Evolutionary conservation across 306 rosid species (phyloP).

Genomic region (Prunus fruticosa): DNA sequence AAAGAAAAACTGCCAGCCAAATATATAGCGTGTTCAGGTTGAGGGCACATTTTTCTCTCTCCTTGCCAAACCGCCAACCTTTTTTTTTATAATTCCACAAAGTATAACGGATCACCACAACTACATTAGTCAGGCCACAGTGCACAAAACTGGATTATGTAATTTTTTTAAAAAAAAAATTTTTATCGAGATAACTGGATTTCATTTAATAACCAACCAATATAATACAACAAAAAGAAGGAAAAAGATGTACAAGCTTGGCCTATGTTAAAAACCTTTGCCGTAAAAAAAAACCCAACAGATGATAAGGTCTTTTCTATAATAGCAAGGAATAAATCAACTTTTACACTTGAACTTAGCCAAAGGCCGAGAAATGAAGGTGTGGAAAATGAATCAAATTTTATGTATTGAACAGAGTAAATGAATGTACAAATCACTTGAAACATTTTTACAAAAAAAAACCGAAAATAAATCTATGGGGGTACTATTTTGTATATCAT

Average conservation of each 20-base stretch:
- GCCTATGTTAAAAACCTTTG: no score
- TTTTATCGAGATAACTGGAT: no score
- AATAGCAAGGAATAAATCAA: not conserved
- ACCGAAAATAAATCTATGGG: not conserved
- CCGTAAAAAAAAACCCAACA: no score
- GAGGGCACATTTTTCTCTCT: not conserved
- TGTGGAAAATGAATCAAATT: not conserved
- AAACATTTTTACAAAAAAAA: not conserved
- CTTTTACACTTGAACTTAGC: not conserved
- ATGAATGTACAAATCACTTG: conserved; percentile 6
- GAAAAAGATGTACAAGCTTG: no score
- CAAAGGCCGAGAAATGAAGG: not conserved
- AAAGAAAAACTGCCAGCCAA: conserved; percentile 4
- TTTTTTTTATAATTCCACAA: not conserved
- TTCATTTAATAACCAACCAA: no score
- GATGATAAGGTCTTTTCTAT: not conserved
- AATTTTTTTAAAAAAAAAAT: no score
- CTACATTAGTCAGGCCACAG: not conserved
- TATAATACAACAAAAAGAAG: no score
- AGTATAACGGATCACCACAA: not conserved
- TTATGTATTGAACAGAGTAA: not conserved
- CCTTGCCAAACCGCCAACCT: not conserved
- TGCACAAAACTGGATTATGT: not conserved
- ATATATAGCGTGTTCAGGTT: not conserved
- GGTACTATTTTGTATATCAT: not conserved